Evolutionary conservation across 1,284 basidiomycete species (phyloP), one percentile per base, ranked within the genome.

Genomic region (Naganishia sp.): DNA sequence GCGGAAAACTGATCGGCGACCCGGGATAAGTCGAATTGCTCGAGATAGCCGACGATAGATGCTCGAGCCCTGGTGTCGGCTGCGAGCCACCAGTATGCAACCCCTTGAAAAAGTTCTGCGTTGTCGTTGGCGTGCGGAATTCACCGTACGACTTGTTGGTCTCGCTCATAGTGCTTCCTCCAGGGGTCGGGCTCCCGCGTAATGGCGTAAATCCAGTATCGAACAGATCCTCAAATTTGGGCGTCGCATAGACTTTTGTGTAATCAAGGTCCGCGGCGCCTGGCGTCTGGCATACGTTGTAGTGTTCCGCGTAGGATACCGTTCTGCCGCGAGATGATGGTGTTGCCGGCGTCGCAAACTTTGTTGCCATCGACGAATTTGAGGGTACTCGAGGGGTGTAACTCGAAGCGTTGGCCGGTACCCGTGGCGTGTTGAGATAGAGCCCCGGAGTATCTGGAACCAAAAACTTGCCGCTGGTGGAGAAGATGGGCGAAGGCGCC

Each of bases 201-300:
- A 60, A 54, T 25, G 55, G 67, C n/a, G 56, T 65, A 32, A 65
- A 57, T 5, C 63, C 63, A 6, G 54, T 58, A 18, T 68, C 67
- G 53, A 66, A 68, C 25, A 68, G 57, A 47, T 68, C 67, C 58
- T 68, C 67, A 50, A 68, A 68, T 45, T 68, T 68, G 31, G 67
- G 67, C 32, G 67, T 68, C 21, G 67, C 65, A 28, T 68, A 68
- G 6, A 68, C 65, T 50, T 68, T 68, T 32, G 58, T 55, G 60
- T 68, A 68, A 31, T 68, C 67, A 9, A 51, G 31, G 28, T 65
- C 64, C 15, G 58, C 17, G n/a, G 63, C 67, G 6, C 67, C 67
- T 11, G 67, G 67, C 2, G 67, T 68, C 41, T 63, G 64, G 21
- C 67, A 68, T 2, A 68, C 64, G 32, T 68, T 68, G 67, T 68